Conservation (phyloP, 805 yeast genomes). For the Metschnikowia drakensbergensis region DNA sequence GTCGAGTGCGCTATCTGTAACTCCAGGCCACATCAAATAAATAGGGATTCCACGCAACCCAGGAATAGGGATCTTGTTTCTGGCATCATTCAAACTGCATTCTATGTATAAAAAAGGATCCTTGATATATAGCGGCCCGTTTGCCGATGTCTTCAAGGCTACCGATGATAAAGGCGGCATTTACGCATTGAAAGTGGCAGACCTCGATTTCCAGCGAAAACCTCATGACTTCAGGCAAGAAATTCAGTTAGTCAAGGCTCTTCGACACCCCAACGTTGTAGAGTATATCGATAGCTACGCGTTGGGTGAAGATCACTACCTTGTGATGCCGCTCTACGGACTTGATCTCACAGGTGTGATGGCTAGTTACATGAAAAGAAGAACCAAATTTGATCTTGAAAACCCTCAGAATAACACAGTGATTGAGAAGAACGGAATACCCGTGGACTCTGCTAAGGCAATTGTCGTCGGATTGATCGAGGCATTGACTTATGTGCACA, state of each 20-base stretch:
- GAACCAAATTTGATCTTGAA: slow-evolving; percentile 24
- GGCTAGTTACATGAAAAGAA: slow-evolving; percentile 17
- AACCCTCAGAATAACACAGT: slow-evolving; percentile 18
- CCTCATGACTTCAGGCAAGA: slow-evolving; percentile 38
- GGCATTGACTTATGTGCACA: slow-evolving; percentile 30
- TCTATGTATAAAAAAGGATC: slow-evolving; percentile 18
- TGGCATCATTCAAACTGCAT: not conserved
- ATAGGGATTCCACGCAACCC: not conserved
- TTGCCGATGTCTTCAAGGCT: slow-evolving; percentile 31
- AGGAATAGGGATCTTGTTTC: not conserved
- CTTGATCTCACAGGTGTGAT: slow-evolving; percentile 26
- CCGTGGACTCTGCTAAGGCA: slow-evolving; percentile 9
- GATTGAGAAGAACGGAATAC: slow-evolving; percentile 14
- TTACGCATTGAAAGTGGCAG: slow-evolving; percentile 38
- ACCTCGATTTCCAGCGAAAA: slow-evolving; percentile 30
- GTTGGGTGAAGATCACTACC: slow-evolving; percentile 29
- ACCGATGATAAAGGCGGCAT: slow-evolving; percentile 10
- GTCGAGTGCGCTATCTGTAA: not conserved
- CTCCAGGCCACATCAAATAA: too few relatives aligned
- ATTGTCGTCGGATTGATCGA: slow-evolving; percentile 20
- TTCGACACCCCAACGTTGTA: slow-evolving; percentile 16
- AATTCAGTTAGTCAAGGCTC: slow-evolving; percentile 23
- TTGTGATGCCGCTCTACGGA: slow-evolving; percentile 32
- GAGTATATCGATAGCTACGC: slow-evolving; percentile 21
- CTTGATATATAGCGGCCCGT: slow-evolving; percentile 32